Conservation (phyloP, 495 filamentous ascomycete genomes). For the Penicillium verhagenii region DNA sequence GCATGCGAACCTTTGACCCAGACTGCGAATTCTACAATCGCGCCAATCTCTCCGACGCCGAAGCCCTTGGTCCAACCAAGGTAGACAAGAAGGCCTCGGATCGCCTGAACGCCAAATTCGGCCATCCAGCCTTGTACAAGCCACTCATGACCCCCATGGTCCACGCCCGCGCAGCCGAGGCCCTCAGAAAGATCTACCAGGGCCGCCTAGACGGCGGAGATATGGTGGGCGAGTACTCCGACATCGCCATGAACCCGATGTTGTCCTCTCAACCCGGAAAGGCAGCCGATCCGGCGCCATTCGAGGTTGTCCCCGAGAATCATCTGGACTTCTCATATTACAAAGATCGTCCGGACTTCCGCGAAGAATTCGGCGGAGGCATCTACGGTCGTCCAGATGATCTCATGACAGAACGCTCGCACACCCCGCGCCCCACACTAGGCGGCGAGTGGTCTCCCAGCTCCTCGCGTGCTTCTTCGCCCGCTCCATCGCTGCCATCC, state of each 20-base stretch:
- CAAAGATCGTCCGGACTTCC: constrained; percentile 86
- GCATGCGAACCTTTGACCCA: constrained; percentile 70
- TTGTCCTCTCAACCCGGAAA: constrained; percentile 72
- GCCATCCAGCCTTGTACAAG: constrained; percentile 86
- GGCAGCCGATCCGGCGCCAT: constrained; percentile 47
- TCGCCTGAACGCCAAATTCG: constrained; percentile 77
- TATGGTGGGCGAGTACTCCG: constrained; percentile 64
- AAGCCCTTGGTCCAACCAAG: constrained; percentile 47
- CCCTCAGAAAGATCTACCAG: constrained; percentile 75
- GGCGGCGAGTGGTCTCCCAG: constrained; percentile 41
- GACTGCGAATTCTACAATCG: constrained; percentile 75
- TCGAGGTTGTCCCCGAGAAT: constrained; percentile 86
- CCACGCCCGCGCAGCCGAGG: constrained; percentile 79
- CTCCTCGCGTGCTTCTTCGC: constrained; percentile 50
- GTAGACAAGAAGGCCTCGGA: constrained; percentile 58
- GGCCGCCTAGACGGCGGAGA: constrained; percentile 71
- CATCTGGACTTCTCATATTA: constrained; percentile 93
- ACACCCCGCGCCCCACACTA: constrained; percentile 59
- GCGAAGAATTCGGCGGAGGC: constrained; percentile 79
- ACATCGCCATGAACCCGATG: constrained; percentile 80
- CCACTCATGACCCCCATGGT: constrained; percentile 95
- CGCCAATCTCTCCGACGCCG: constrained; percentile 56
- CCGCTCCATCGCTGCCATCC: constrained; percentile 36
- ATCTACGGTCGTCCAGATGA: constrained; percentile 71
- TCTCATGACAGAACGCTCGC: constrained; percentile 59